These are phyloP conservation scores for Colletotrichum endophyticum DNA, from an alignment of 2,329 filamentous ascomycete genomes.

Conservation along the genomic window DNA sequence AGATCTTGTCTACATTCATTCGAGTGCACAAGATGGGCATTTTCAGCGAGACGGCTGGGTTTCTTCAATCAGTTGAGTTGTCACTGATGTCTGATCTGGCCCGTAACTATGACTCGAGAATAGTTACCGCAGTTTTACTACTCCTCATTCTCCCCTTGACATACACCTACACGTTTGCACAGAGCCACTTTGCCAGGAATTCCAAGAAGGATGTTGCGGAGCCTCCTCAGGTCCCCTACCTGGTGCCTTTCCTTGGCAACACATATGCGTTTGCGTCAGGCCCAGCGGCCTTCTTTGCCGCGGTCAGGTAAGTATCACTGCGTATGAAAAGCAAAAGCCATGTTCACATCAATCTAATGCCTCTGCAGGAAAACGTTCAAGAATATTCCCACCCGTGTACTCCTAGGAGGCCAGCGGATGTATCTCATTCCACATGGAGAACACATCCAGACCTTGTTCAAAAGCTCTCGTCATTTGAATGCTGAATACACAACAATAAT, in stretches of 20 bases:
- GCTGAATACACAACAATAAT: neutral
- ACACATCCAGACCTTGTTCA: neutral
- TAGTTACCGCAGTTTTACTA: neutral
- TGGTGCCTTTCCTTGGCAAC: no score
- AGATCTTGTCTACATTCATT: neutral
- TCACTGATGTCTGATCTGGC: neutral
- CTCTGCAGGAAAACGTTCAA: neutral
- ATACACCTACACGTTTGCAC: neutral
- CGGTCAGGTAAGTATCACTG: neutral
- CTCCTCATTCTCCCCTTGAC: neutral
- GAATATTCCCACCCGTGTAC: neutral
- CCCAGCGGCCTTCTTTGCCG: neutral
- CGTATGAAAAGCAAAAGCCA: no score
- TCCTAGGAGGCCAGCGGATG: neutral
- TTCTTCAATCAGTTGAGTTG: neutral
- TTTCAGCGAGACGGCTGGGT: neutral
- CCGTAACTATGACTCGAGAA: neutral
- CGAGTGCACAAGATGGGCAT: neutral
- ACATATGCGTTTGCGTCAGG: neutral
- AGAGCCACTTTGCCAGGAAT: neutral
- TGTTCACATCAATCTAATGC: no score
- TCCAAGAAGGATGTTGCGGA: neutral
- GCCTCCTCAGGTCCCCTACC: no score
- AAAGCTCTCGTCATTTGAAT: neutral
- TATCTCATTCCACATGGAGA: neutral